A percentile compares a stretch with the other conserved stretches of the same genome.
phyloP scores from a whole-genome alignment of 2,329 filamentous ascomycete species.

The Diaporthe eres region DNA sequence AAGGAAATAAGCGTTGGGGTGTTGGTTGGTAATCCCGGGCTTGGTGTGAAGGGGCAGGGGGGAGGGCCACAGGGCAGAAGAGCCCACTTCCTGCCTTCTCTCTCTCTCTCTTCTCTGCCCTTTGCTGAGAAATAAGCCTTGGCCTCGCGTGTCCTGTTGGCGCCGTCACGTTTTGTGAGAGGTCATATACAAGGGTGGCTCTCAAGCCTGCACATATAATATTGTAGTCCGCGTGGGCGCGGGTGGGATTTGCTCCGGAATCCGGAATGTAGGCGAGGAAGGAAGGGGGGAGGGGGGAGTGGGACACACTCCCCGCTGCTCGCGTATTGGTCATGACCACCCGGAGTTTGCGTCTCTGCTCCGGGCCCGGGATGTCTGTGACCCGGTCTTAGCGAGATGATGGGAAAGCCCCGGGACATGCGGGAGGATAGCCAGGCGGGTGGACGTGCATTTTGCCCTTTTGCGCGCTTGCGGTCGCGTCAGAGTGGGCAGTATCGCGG shows the following conservation, averaged over 20 bases:
- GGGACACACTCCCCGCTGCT: neutral
- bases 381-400: slow-evolving; percentile 23
- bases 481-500: neutral
- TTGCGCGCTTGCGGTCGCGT: neutral
- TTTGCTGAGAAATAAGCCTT: slow-evolving; percentile 5
- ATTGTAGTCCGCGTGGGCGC: neutral
- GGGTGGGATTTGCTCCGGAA: neutral
- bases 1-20: slow-evolving; percentile 21
- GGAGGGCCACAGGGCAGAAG: neutral
- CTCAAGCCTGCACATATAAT: neutral
- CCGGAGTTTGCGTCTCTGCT: slow-evolving; percentile 6
- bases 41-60: neutral
- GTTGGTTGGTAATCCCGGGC: slow-evolving; percentile 25
- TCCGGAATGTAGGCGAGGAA: neutral
- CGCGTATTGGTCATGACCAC: neutral
- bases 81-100: neutral
- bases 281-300: neutral
- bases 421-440: neutral
- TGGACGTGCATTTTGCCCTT: slow-evolving; percentile 4
- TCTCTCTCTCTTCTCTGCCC: neutral
- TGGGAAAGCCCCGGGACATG: neutral
- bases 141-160: neutral
- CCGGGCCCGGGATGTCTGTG: slow-evolving; percentile 18
- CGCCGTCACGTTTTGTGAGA: slow-evolving; percentile 7
- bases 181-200: neutral